Base-by-base conservation (phyloP, 108 stramenopile genomes). In the Discostella stelligeroides region DNA sequence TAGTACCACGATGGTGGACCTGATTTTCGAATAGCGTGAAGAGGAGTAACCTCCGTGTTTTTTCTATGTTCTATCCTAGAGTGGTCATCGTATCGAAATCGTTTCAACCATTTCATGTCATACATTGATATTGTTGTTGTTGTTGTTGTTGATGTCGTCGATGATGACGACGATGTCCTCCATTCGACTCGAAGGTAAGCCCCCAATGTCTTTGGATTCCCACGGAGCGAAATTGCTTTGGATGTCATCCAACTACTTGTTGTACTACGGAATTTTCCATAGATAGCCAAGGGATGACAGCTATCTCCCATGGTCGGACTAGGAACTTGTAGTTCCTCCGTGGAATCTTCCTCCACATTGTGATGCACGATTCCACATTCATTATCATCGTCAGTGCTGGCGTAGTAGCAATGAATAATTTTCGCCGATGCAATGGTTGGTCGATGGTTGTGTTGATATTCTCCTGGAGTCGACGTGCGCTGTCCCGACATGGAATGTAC, bases 401-500 rank as follows among this genome's bases (percentile, higher is more conserved):
- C 15, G 0, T 9, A 2, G 45, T 23, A 21, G 48, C 46, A 69
- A 29, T 75, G 56, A 41, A 80, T 49, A 21, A 80, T 75, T 21
- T 29, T 61, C 40, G 79, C 73, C 60, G 61, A 42, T 37, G 29
- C 24, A 18, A 70, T 64, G 4, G 4, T 64, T 8, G 67, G 68
- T 25, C 58, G 37, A 30, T 59, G 38, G 29, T 69, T 55, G 21
- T 30, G 17, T 24, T 61, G 51, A 56, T 75, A 86, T 53, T 83
- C 61, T 7, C 82, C 84, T 20, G 83, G 70, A 9, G 86, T 73
- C 29, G 83, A 68, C 10, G 70, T 28, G 41, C 78, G 66, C 66
- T 92, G 91, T 25, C 91, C 88, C 6, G 87, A 88, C 12, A 82
- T 72, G 13, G 82, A 75, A 28, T 81, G 63, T 15, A 88, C 80